Evolutionary conservation across 192 early-diverging fungal genomes (phyloP), one percentile per base, ranked within the genome.

Genomic region (Coemansia asiatica): DNA sequence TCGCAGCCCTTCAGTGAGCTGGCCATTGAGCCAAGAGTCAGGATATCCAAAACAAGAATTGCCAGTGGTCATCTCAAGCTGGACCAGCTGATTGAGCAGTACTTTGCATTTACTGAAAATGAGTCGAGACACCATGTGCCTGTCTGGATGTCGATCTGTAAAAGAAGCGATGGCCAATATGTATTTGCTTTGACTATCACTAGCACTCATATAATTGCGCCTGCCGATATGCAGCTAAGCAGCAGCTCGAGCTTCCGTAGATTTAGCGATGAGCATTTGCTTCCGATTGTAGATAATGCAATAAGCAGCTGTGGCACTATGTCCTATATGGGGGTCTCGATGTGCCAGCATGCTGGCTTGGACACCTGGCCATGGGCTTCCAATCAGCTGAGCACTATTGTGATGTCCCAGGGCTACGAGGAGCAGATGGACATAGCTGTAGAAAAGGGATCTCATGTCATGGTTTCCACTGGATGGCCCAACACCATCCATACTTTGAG

Each of bases 351-450:
- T 1, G 61, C 60, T 15, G 68, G 76, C 1, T 35, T 79, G 6
- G 71, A 79, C 3, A 60, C 68, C 4, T 79, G 76, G 76, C 76
- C 76, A 8, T 72, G 66, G 71, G 2, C 58, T 36, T 22, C 38
- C 7, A 26, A 33, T 5, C 62, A 72, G 22, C 19, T 21, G 0
- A 36, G 19, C 27, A 50, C 47, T 0, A 44, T 62, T 21, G 19
- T 25, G 0, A 63, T 60, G 56, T 15, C 50, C 7, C 54, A 61
- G 8, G 64, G 69, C 8, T 64, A 68, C 1, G 23, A 44, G 0
- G 51, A 25, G 29, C 71, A 73, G 9, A 27, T 67, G 4, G 63
- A 47, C 16, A 16, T 71, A 13, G 31, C 44, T 7, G 33, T 66
- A 2, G 38, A 54, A 6, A 28, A 44, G 2, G 71, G 53, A 1